Conservation (phyloP, 495 filamentous ascomycete genomes). For the Neurospora intermedia region DNA sequence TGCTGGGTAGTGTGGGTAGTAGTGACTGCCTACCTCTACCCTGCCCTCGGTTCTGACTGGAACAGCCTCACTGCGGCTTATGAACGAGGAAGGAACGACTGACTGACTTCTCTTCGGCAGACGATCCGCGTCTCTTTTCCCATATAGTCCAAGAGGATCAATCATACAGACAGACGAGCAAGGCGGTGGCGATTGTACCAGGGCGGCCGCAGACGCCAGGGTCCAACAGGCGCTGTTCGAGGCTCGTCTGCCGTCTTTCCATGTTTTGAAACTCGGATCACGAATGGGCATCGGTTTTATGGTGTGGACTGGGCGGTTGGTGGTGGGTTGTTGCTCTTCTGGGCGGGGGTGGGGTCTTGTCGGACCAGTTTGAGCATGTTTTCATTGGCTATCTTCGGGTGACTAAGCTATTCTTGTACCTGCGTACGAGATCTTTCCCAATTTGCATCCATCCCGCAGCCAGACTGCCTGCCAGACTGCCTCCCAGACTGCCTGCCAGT, state of each 20-base stretch:
- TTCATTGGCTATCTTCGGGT: slow-evolving; percentile 30
- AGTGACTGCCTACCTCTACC: background rate
- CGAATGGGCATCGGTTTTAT: background rate
- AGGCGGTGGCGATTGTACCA: background rate
- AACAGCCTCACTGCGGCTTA: background rate
- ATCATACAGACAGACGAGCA: background rate
- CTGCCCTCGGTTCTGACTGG: background rate
- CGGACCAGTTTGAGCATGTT: slow-evolving; percentile 38
- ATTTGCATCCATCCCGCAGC: background rate
- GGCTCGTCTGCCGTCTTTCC: background rate
- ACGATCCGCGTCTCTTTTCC: background rate
- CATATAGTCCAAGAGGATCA: background rate
- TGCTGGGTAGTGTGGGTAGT: background rate
- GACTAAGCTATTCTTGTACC: background rate
- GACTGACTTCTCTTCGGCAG: background rate
- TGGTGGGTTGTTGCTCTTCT: background rate
- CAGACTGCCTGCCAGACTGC: no score
- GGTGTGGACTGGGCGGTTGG: slow-evolving; percentile 1
- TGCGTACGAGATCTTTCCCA: background rate
- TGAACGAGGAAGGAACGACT: background rate
- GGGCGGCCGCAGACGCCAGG: background rate
- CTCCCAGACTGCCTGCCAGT: no score
- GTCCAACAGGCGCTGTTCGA: background rate
- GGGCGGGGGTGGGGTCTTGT: slow-evolving; percentile 28
- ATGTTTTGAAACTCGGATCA: background rate